These are phyloP conservation scores for Aquilaria malaccensis DNA, from an alignment of 345 rosid species.

Conservation along the genomic window DNA sequence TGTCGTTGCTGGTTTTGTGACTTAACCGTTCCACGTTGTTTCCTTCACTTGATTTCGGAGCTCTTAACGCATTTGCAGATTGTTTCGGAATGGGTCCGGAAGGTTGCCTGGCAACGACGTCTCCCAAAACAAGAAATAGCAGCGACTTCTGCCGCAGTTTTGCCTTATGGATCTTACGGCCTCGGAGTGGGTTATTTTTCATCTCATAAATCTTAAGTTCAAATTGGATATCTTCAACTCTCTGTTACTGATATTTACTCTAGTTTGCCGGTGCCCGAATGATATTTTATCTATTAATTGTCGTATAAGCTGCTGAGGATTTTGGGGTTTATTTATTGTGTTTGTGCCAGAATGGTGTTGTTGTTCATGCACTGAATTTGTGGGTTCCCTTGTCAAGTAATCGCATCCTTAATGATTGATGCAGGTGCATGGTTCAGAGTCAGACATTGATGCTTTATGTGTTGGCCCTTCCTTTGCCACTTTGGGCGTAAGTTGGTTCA, in stretches of 20 bases:
- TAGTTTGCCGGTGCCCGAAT: too few relatives aligned
- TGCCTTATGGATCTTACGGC: conserved; percentile 55
- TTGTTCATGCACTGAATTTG: neutral
- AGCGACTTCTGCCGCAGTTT: conserved; percentile 33
- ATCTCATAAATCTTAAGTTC: neutral
- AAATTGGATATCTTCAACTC: too few relatives aligned
- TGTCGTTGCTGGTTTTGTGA: too few relatives aligned
- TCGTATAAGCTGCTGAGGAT: neutral
- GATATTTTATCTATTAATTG: too few relatives aligned
- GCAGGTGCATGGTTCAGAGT: conserved; percentile 54
- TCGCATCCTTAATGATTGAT: neutral
- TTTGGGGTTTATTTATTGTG: neutral
- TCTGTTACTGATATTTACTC: too few relatives aligned
- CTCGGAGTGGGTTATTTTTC: conserved; percentile 36
- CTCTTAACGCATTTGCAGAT: conserved; percentile 20
- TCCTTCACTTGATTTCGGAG: too few relatives aligned
- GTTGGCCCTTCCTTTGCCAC: conserved; percentile 48
- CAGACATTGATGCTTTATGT: conserved; percentile 54
- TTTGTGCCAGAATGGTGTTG: conserved; percentile 2
- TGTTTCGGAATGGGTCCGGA: conserved; percentile 38
- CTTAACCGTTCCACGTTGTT: too few relatives aligned
- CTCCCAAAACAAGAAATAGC: conserved; percentile 31
- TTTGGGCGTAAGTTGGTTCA: conserved; percentile 32
- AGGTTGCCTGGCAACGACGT: conserved; percentile 44
- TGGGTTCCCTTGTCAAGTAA: neutral